Evolutionary conservation across 352 stramenopile genomes (phyloP), one percentile per base, ranked within the genome.

Genomic region (Pythium inflatum): DNA sequence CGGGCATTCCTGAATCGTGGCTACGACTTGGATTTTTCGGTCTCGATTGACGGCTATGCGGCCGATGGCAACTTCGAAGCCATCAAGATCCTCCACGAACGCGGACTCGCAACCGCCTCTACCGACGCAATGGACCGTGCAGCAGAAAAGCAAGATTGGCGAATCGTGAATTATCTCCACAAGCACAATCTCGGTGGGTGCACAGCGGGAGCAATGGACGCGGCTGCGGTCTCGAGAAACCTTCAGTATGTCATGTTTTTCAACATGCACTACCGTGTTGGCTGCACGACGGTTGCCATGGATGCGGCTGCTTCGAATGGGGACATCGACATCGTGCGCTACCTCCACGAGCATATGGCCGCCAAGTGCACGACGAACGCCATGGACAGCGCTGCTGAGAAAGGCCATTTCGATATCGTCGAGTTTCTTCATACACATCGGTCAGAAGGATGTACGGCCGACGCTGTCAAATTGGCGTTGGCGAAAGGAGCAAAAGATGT

Each of bases 401-500:
- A 54, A 11, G 46, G 46, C 7, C 9, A 25, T n/a, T 8, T 60
- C 20, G 11, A 46, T 13, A 22, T 28, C 2, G n/a, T 60, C 6
- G 2, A 14, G 2, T 48, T 31, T 48, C 30, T 60, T 33, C 53
- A 60, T 40, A 33, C 45, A 40, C 27, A 60, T n/a, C 53, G 53
- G 22, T 16, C 20, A 28, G 46, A 54, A 33, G 46, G 46, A 31
- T 54, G 46, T 18, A 54, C 3, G 2, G 28, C 12, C 27, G 27
- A 45, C 51, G 31, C 18, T 9, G 50, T 41, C 50, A 18, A 59
- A 31, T 7, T 25, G 46, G 41, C 14, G 41, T 18, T 49, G 41
- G 9, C 5, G n/a, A 24, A 49, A 14, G 8, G 8, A 14, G 8
- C 8, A 14, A 14, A 8, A 41, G 8, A 41, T 8, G 34, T 41